Percentiles rank a stretch among this genome's conserved stretches.
phyloP scores from a whole-genome alignment of 768 basidiomycete species.

The Tylopilus sp. region DNA sequence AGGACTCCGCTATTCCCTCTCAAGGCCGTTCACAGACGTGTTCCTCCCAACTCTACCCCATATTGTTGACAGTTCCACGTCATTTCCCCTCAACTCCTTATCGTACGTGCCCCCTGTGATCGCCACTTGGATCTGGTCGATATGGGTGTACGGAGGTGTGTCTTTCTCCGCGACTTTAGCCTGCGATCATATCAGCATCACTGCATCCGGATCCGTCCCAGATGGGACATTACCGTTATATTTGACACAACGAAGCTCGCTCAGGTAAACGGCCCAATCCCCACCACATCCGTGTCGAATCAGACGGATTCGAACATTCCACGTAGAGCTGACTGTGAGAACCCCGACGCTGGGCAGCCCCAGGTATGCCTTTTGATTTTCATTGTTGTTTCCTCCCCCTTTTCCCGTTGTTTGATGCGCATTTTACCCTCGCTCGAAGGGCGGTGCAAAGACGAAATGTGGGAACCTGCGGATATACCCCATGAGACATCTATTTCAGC shows the following conservation, averaged over 20 bases:
- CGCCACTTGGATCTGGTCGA: conserved; percentile 14
- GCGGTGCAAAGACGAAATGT: background rate
- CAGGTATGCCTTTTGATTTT: conserved; percentile 1
- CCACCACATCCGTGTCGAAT: conserved; percentile 20
- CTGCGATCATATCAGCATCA: conserved; percentile 6
- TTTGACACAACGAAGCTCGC: conserved; percentile 8
- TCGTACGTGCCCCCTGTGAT: conserved; percentile 10
- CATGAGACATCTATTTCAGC: background rate
- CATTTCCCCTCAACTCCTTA: conserved; percentile 17
- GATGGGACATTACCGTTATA: conserved; percentile 11
- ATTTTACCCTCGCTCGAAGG: background rate
- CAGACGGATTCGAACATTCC: conserved; percentile 17
- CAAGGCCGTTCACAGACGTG: conserved; percentile 1
- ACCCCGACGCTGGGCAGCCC: background rate
- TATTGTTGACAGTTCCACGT: conserved; percentile 20
- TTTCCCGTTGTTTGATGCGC: conserved; percentile 5
- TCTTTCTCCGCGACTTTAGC: conserved; percentile 9
- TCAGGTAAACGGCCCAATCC: conserved; percentile 5
- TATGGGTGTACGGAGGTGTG: conserved; percentile 3
- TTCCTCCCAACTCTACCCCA: conserved; percentile 4
- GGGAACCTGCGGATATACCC: background rate
- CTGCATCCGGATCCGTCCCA: conserved; percentile 19
- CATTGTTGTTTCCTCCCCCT: background rate
- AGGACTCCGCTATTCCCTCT: background rate
- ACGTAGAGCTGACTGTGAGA: conserved; percentile 19